Percentiles rank a stretch among this genome's conserved stretches.
Conservation (phyloP, 805 yeast genomes). For the Monosporozyma siamensis region DNA sequence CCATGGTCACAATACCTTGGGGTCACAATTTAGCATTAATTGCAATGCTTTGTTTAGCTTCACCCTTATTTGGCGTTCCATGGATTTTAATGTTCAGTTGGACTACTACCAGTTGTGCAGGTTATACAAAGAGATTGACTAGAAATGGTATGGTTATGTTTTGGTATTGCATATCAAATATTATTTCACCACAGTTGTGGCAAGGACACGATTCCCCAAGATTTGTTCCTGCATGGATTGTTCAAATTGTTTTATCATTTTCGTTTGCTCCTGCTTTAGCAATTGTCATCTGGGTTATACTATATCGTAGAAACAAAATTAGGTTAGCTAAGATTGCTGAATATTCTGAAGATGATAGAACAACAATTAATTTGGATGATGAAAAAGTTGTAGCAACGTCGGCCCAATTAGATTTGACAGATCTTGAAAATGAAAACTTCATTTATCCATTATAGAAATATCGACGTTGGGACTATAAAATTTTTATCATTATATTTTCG, state of each 20-base stretch:
- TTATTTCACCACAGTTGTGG: slow-evolving; percentile 52
- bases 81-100: slow-evolving; percentile 33
- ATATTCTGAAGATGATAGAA: slow-evolving; percentile 23
- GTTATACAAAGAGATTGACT: slow-evolving; percentile 42
- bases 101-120: slow-evolving; percentile 33
- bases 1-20: slow-evolving; percentile 38
- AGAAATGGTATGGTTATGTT: slow-evolving; percentile 39
- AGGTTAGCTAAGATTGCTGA: slow-evolving; percentile 29
- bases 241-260: slow-evolving; percentile 47
- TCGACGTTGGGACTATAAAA: no score
- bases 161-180: slow-evolving; percentile 41
- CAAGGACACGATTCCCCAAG: slow-evolving; percentile 38
- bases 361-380: slow-evolving; percentile 8
- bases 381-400: slow-evolving; percentile 17
- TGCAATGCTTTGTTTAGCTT: slow-evolving; percentile 42
- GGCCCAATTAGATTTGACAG: slow-evolving; percentile 44
- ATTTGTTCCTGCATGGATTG: slow-evolving; percentile 42
- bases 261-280: slow-evolving; percentile 37
- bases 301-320: slow-evolving; percentile 36
- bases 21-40: slow-evolving; percentile 36
- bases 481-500: no score
- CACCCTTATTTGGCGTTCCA: slow-evolving; percentile 37
- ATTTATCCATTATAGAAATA: slow-evolving; percentile 37
- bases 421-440: slow-evolving; percentile 41
- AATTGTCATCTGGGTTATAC: slow-evolving; percentile 36